Evolutionary conservation across 2,329 filamentous ascomycete genomes (phyloP).

Genomic region (Coniella lustricola): DNA sequence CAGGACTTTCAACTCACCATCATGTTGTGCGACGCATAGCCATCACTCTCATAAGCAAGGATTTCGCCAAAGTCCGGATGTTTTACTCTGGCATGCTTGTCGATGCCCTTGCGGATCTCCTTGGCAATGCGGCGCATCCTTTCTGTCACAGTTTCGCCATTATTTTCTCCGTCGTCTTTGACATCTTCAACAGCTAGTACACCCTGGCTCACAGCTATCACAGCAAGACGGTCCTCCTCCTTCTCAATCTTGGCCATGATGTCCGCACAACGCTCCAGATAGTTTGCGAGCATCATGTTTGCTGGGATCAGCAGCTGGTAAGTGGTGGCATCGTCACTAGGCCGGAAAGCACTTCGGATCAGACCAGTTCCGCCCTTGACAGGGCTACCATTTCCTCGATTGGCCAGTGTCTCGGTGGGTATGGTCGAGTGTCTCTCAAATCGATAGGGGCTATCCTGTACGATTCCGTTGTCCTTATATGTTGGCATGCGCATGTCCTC

Average conservation of each 20-base stretch:
- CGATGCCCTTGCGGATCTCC: constrained; percentile 59
- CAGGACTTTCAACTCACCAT: constrained; percentile 9
- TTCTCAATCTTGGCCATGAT: constrained; percentile 25
- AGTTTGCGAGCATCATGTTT: constrained; percentile 63
- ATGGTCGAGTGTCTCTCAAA: constrained; percentile 61
- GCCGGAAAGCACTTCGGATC: constrained; percentile 69
- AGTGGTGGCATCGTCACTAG: constrained; percentile 72
- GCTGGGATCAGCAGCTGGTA: constrained; percentile 72
- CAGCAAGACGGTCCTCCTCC: constrained; percentile 24
- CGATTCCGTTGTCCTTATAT: constrained; percentile 49
- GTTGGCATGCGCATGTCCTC: constrained; percentile 58
- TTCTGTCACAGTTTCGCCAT: constrained; percentile 22
- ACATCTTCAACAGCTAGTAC: neutral
- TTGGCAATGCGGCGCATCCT: constrained; percentile 46
- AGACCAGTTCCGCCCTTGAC: constrained; percentile 62
- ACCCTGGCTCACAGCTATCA: neutral
- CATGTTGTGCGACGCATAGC: constrained; percentile 31
- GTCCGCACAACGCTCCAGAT: constrained; percentile 37
- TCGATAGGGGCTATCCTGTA: constrained; percentile 55
- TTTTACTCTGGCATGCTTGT: constrained; percentile 58
- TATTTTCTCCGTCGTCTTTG: neutral
- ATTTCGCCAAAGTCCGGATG: constrained; percentile 54
- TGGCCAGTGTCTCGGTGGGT: constrained; percentile 65
- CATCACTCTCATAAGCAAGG: constrained; percentile 60
- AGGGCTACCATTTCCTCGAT: constrained; percentile 65